phyloP scores from a whole-genome alignment of 2,329 filamentous ascomycete genomes.

The Blastomyces emzantsi region DNA sequence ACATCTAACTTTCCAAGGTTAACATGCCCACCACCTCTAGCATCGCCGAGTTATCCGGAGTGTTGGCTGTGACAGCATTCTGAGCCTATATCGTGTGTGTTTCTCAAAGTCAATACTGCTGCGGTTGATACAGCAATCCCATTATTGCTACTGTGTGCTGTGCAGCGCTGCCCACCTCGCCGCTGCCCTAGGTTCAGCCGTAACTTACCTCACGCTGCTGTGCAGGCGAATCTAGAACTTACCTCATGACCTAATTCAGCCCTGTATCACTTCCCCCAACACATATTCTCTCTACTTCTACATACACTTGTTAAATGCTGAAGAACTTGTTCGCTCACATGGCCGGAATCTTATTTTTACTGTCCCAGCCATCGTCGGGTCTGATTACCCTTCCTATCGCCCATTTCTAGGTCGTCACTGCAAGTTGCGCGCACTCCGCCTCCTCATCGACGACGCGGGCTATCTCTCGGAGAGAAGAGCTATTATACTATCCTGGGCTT shows the following conservation, averaged over 20 bases:
- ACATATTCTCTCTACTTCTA: slow-evolving; percentile 6
- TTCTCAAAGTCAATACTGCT: neutral
- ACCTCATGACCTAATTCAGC: slow-evolving; percentile 5
- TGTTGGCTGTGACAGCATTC: neutral
- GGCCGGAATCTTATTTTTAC: slow-evolving; percentile 20
- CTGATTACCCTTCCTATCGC: slow-evolving; percentile 15
- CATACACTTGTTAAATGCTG: slow-evolving; percentile 7
- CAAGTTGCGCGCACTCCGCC: neutral
- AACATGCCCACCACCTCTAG: neutral
- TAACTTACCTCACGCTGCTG: neutral
- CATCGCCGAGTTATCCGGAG: neutral
- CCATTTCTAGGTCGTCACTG: slow-evolving; percentile 5
- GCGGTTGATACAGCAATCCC: neutral
- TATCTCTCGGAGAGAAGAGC: neutral
- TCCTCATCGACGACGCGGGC: neutral
- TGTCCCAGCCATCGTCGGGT: slow-evolving; percentile 4
- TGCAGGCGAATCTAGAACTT: neutral
- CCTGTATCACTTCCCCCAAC: slow-evolving; percentile 2
- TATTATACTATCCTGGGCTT: neutral
- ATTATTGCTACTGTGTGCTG: neutral
- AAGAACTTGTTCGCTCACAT: slow-evolving; percentile 21
- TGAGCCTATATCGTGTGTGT: too few species aligned
- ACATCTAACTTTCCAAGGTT: neutral
- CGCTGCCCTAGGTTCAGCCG: neutral
- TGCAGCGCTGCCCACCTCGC: neutral